A percentile compares a stretch with the other conserved stretches of the same genome.
Evolutionary conservation across 1,139 yeast species (phyloP).

Genomic region (Wickerhamomyces sp.): DNA sequence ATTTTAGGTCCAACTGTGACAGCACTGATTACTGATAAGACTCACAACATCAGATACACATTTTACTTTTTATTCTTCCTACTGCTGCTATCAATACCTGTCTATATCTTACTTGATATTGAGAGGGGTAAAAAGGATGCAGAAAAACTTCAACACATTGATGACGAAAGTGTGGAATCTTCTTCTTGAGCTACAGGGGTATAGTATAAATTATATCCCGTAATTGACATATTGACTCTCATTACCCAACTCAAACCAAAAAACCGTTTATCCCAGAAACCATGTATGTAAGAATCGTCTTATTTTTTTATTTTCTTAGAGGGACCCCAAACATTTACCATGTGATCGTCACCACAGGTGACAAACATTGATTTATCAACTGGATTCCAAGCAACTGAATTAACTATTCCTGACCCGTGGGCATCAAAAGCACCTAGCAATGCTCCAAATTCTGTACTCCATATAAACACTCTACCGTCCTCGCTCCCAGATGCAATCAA

Average conservation of each 20-base stretch:
- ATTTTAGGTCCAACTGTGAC: conserved; percentile 63
- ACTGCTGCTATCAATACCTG: conserved; percentile 45
- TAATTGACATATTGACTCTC: no score
- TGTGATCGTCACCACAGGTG: conserved; percentile 79
- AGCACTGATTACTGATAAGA: conserved; percentile 59
- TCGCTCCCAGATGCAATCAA: conserved; percentile 78
- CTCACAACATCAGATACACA: conserved; percentile 64
- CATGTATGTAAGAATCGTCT: no score
- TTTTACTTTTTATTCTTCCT: conserved; percentile 53
- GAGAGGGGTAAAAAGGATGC: conserved; percentile 54
- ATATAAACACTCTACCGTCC: conserved; percentile 72
- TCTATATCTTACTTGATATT: conserved; percentile 45
- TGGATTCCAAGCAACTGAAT: conserved; percentile 75
- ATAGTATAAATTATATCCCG: no score
- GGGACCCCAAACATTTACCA: conserved; percentile 61
- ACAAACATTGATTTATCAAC: conserved; percentile 55
- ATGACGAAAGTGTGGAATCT: conserved; percentile 18
- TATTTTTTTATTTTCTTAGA: conserved; percentile 1
- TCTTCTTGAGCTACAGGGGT: no score
- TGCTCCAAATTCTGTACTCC: conserved; percentile 76
- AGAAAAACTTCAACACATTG: conserved; percentile 25
- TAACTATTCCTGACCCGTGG: conserved; percentile 57
- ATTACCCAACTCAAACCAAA: no score
- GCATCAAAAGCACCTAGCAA: conserved; percentile 59
- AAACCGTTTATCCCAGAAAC: no score